Conservation (phyloP, 164 flowering plant genomes). For the Stephania japonica region DNA sequence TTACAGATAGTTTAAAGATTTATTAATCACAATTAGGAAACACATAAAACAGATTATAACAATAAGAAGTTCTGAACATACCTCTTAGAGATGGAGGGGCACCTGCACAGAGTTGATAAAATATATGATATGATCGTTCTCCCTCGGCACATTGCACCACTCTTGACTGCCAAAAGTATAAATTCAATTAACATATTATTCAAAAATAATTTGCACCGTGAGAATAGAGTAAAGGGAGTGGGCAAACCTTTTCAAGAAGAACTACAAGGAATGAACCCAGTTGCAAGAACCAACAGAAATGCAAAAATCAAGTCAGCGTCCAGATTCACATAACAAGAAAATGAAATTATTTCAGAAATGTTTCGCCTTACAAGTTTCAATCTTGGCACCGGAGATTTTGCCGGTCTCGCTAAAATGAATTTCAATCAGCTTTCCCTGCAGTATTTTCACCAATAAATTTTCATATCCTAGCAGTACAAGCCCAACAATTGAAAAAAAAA, state of each 20-base stretch:
- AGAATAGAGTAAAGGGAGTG: conserved; percentile 1
- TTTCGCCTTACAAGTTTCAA: conserved; percentile 86
- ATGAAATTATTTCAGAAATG: not conserved
- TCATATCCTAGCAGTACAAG: not conserved
- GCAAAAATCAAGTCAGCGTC: conserved; percentile 23
- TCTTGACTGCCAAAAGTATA: conserved; percentile 69
- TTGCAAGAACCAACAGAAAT: conserved; percentile 20
- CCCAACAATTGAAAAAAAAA: not conserved
- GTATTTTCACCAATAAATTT: conserved; percentile 6
- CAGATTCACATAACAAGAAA: not conserved
- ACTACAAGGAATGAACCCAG: conserved; percentile 36
- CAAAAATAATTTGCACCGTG: not conserved
- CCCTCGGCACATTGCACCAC: conserved; percentile 94
- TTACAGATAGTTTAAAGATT: not conserved
- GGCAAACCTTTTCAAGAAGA: conserved; percentile 90
- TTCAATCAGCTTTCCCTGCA: conserved; percentile 96
- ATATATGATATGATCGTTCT: conserved; percentile 94
- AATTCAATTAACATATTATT: conserved; percentile 13
- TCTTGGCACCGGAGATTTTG: conserved; percentile 92
- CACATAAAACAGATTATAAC: not conserved
- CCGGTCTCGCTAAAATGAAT: conserved; percentile 94
- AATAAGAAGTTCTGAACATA: conserved; percentile 14
- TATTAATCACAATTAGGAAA: not conserved
- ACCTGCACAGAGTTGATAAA: conserved; percentile 98
- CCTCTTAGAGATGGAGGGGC: conserved; percentile 79